Conservation (phyloP, 2,329 filamentous ascomycete genomes). For the Torrubiellomyces zombiae region DNA sequence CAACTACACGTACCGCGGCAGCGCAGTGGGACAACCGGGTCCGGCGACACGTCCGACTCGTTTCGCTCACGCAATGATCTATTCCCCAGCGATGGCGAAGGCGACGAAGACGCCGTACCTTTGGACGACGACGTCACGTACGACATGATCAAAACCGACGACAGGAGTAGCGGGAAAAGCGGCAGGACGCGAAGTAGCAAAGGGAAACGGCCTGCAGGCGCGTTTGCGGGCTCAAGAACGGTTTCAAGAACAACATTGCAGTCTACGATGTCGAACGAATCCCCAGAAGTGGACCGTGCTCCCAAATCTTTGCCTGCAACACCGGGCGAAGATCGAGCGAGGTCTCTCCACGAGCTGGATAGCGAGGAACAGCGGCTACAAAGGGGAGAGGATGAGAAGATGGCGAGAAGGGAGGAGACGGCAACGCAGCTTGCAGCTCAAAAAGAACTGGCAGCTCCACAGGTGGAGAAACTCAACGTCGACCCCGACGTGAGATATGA, state of each 20-base stretch:
- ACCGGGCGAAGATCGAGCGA: slow-evolving; percentile 20
- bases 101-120: slow-evolving; percentile 85
- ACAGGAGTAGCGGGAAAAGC: slow-evolving; percentile 42
- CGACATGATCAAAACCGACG: slow-evolving; percentile 60
- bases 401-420: slow-evolving; percentile 34
- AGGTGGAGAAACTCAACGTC: no score
- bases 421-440: slow-evolving; percentile 29
- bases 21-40: slow-evolving; percentile 64
- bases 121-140: slow-evolving; percentile 86
- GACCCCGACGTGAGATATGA: not conserved
- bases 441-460: not conserved
- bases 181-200: slow-evolving; percentile 45
- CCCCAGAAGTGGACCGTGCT: slow-evolving; percentile 10
- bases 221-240: slow-evolving; percentile 28
- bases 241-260: slow-evolving; percentile 42
- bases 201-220: slow-evolving; percentile 31
- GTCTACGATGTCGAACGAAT: slow-evolving; percentile 22
- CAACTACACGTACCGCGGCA: slow-evolving; percentile 22
- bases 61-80: slow-evolving; percentile 77
- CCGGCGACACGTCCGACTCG: slow-evolving; percentile 70
- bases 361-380: slow-evolving; percentile 34
- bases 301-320: slow-evolving; percentile 15
- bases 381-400: slow-evolving; percentile 33
- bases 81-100: slow-evolving; percentile 71
- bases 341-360: slow-evolving; percentile 34